phyloP scores from a whole-genome alignment of 2,329 filamentous ascomycete genomes.

The Metarhizium brunneum region DNA sequence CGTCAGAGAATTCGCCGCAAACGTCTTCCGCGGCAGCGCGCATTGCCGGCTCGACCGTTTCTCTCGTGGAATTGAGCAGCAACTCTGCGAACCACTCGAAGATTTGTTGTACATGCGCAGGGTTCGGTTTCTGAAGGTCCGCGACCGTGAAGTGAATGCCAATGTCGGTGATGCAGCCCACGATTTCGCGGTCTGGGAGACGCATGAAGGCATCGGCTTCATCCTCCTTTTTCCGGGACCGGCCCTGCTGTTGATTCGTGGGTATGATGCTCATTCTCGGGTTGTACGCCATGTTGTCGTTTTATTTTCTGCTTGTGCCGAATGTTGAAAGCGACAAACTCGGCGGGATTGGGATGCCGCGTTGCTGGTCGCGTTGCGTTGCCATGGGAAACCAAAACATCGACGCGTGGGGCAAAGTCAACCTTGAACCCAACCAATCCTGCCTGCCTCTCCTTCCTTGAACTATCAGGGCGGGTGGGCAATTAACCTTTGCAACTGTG shows the following conservation, averaged over 20 bases:
- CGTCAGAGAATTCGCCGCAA: conserved; percentile 73
- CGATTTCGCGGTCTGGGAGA: conserved; percentile 68
- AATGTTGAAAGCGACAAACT: not conserved
- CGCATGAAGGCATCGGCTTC: conserved; percentile 51
- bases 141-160: conserved; percentile 79
- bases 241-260: conserved; percentile 37
- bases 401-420: too few species aligned
- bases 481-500: too few species aligned
- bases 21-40: conserved; percentile 81
- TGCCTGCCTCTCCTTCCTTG: too few species aligned
- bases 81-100: conserved; percentile 97
- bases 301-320: not conserved
- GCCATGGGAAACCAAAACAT: conserved; percentile 6
- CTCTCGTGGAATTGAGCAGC: conserved; percentile 85
- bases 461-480: too few species aligned
- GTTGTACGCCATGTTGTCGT: conserved; percentile 45
- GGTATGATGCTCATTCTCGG: conserved; percentile 53
- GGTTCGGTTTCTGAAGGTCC: conserved; percentile 89
- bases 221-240: conserved; percentile 49
- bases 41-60: conserved; percentile 93
- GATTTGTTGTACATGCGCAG: conserved; percentile 90
- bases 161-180: conserved; percentile 94
- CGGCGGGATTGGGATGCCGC: not conserved
- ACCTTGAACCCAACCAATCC: too few species aligned
- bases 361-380: conserved; percentile 4